Percentiles rank a stretch among this genome's conserved stretches.
These are phyloP conservation scores for Saccharomyces hybrid DNA, from an alignment of 1,139 yeast species.

Conservation along the genomic window DNA sequence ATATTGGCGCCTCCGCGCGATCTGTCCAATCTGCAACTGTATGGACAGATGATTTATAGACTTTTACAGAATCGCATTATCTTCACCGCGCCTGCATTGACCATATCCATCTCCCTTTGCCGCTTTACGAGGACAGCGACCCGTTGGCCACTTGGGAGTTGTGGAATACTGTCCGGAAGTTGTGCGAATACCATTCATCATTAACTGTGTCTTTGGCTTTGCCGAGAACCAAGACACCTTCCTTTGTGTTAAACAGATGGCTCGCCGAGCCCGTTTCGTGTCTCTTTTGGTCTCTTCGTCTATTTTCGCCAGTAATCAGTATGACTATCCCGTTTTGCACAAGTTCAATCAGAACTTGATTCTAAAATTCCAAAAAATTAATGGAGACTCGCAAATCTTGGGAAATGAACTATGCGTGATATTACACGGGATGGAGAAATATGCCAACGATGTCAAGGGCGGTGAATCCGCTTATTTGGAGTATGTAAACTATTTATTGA, in stretches of 20 bases:
- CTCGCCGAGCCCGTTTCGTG: conserved; percentile 55
- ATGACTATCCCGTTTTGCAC: conserved; percentile 54
- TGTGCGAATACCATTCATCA: conserved; percentile 45
- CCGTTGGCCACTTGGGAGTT: conserved; percentile 59
- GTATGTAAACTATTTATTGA: conserved; percentile 45
- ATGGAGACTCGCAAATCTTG: conserved; percentile 25
- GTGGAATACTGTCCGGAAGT: conserved; percentile 55
- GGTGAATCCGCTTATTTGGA: conserved; percentile 43
- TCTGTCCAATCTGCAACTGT: conserved; percentile 43
- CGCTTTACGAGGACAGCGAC: conserved; percentile 40
- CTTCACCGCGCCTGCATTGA: conserved; percentile 15
- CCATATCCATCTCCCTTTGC: conserved; percentile 31
- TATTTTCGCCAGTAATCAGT: conserved; percentile 48
- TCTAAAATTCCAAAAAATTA: conserved; percentile 28
- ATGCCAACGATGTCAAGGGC: conserved; percentile 33
- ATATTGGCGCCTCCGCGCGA: conserved; percentile 56
- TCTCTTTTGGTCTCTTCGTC: conserved; percentile 47
- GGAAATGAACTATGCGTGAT: conserved; percentile 28
- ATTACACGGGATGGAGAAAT: conserved; percentile 42
- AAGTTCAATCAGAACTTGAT: conserved; percentile 42
- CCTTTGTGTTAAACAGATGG: conserved; percentile 49
- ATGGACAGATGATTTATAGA: conserved; percentile 39
- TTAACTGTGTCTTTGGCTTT: conserved; percentile 52
- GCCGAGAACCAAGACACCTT: conserved; percentile 43
- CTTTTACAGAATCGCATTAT: conserved; percentile 24